phyloP scores from a whole-genome alignment of 2,329 filamentous ascomycete species.

The Penicillium oxalicum region DNA sequence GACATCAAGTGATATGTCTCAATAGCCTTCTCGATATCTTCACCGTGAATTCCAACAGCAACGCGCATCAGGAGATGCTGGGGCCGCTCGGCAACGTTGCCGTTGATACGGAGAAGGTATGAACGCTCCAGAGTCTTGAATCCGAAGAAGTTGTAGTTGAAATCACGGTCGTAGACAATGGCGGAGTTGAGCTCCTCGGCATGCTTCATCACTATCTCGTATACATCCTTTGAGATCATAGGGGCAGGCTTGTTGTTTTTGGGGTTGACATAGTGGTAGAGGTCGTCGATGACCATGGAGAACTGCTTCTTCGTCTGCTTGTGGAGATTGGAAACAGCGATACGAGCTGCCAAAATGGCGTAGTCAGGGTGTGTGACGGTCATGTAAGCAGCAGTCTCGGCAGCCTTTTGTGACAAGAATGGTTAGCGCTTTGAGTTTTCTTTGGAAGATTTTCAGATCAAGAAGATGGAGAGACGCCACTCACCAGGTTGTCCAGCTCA shows the following conservation, averaged over 20 bases:
- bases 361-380: constrained; percentile 99
- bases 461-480: constrained; percentile 26
- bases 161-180: constrained; percentile 98
- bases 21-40: constrained; percentile 87
- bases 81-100: constrained; percentile 92
- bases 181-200: constrained; percentile 96
- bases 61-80: constrained; percentile 99
- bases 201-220: constrained; percentile 91
- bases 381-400: constrained; percentile 99
- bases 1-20: constrained; percentile 99
- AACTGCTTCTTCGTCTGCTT: constrained; percentile 99
- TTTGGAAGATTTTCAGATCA: background rate
- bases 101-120: constrained; percentile 90
- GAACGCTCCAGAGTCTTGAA: constrained; percentile 99
- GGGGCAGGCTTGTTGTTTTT: constrained; percentile 77
- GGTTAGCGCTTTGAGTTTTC: background rate
- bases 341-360: constrained; percentile 94
- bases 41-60: constrained; percentile 90
- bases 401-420: constrained; percentile 58
- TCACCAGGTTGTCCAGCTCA: constrained; percentile 92
- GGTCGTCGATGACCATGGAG: constrained; percentile 86
- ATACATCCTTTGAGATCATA: constrained; percentile 90
- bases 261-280: constrained; percentile 94
- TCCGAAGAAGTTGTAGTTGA: constrained; percentile 99
- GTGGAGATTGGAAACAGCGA: constrained; percentile 98